Base-by-base conservation (phyloP, 768 basidiomycete species). In the Coprinopsis sp. region DNA sequence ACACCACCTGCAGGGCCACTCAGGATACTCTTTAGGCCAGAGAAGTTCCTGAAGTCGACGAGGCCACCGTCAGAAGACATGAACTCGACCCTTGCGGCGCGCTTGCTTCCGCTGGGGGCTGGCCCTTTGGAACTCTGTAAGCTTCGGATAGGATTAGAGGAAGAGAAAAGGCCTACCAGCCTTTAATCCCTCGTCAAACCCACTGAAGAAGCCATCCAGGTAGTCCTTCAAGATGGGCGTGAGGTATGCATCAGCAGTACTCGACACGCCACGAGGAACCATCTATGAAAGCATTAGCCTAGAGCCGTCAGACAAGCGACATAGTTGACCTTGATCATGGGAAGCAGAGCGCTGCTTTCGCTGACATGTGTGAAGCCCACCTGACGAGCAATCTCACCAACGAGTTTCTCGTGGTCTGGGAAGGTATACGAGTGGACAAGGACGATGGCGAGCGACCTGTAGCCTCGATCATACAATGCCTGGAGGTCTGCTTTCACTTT, bases 1-100 rank as follows among this genome's bases (percentile, higher is more conserved):
- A 98, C 95, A 3, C 94, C 94, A 2, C 94, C 94, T 0, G 94
- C 95, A 0, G 94, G 95, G 2, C 90, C 91, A 55, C 89, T 92
- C 29, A 96, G 65, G 52, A 97, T 93, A 52, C 87, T 91, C 74
- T 93, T 94, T 55, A 98, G 66, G 0, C 94, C 95, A 0, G 90
- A 91, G 62, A 98, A 97, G 57, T 89, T 87, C 48, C 78, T 64
- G 11, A 87, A 65, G 59, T 91, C 87, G 19, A 91, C 68, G 8
- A 94, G 68, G 6, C 90, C 89, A 4, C 91, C 95, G 57, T 98
- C 94, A 45, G 87, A 90, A 28, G 86, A 87, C 95, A 97, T 98
- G 60, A 97, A 97, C 60, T 94, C 92, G 25, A 96, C 91, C 2
- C 89, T 69, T 1, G 83, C 81, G 47, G 79, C 82, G 31, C 67